Conservation (phyloP, 345 rosid species). For the Gossypium australe region DNA sequence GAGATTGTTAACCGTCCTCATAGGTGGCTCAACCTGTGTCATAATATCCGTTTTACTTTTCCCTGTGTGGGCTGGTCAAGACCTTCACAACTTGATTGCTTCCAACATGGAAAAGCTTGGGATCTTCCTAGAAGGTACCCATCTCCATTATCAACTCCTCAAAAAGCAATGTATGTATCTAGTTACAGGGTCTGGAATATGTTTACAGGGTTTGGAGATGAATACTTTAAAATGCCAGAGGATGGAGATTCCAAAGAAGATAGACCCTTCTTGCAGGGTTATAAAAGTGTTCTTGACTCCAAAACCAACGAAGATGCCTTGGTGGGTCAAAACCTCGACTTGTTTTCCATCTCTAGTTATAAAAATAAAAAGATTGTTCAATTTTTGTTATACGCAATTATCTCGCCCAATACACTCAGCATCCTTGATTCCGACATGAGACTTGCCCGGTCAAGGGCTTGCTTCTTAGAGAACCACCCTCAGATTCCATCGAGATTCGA, state of each 20-base stretch:
- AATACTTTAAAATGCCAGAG: conserved; percentile 3
- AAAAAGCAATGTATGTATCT: too few species aligned
- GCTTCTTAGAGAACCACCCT: too few species aligned
- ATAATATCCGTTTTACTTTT: conserved; percentile 14
- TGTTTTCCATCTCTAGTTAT: not conserved
- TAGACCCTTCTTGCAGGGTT: conserved; percentile 19
- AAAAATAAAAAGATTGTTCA: too few species aligned
- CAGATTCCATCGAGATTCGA: too few species aligned
- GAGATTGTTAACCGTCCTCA: conserved; percentile 24
- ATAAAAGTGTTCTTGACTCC: conserved; percentile 28
- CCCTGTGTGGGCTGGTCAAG: conserved; percentile 26
- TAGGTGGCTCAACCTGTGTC: conserved; percentile 21
- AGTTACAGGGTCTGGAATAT: not conserved
- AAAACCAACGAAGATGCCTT: conserved; percentile 29
- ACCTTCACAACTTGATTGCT: conserved; percentile 22
- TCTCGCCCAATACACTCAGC: too few species aligned
- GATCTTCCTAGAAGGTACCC: conserved; percentile 21
- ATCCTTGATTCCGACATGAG: too few species aligned
- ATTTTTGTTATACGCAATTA: too few species aligned
- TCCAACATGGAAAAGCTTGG: conserved; percentile 26
- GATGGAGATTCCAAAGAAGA: not conserved
- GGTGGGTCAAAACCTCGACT: conserved; percentile 11
- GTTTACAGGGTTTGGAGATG: conserved; percentile 23
- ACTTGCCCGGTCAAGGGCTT: too few species aligned
- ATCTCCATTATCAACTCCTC: too few species aligned